These are phyloP conservation scores for Cytospora piceae DNA, from an alignment of 2,329 filamentous ascomycete species.

Conservation along the genomic window DNA sequence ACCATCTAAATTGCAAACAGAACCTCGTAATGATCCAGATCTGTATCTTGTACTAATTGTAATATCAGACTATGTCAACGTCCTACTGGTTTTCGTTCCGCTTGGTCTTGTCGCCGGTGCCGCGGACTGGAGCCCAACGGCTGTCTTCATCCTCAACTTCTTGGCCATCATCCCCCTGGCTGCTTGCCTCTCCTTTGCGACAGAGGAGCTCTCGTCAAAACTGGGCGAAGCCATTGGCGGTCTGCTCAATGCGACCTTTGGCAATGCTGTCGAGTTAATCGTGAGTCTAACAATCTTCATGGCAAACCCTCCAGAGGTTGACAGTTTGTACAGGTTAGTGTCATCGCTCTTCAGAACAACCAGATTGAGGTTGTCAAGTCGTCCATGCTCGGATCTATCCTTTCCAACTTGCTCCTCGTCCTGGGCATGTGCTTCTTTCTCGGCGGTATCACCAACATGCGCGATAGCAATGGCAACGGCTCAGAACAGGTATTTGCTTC, in stretches of 20 bases:
- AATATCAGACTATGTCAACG: constrained; percentile 63
- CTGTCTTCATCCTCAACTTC: constrained; percentile 78
- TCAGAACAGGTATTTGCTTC: constrained; percentile 74
- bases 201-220: constrained; percentile 74
- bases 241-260: constrained; percentile 75
- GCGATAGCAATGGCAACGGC: constrained; percentile 58
- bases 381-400: constrained; percentile 93
- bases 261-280: constrained; percentile 77
- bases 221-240: constrained; percentile 76
- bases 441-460: constrained; percentile 69
- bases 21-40: not conserved
- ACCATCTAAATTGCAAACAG: not conserved
- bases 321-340: constrained; percentile 70
- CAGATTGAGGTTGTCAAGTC: constrained; percentile 97
- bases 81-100: constrained; percentile 74
- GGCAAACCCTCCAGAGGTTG: constrained; percentile 25
- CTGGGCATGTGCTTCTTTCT: constrained; percentile 81
- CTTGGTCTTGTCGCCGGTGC: constrained; percentile 70
- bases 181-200: constrained; percentile 74
- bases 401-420: constrained; percentile 91
- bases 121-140: constrained; percentile 64
- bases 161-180: constrained; percentile 79
- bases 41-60: constrained; percentile 21
- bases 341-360: constrained; percentile 81
- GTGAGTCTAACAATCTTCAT: constrained; percentile 47